phyloP scores from a whole-genome alignment of 73 alveolate species.

The Tetrahymena thermophila region DNA sequence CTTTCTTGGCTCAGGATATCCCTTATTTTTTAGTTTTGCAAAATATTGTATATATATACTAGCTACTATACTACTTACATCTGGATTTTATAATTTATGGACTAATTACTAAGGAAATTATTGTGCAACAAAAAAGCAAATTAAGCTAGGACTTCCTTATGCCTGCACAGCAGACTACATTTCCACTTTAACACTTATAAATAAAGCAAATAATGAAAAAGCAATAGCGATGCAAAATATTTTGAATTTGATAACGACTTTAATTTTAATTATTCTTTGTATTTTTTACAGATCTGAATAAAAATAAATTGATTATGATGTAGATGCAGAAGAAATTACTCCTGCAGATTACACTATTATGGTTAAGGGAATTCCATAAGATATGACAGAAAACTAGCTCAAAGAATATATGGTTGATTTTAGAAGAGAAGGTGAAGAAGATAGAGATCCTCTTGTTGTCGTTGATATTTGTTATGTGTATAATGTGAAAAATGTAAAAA shows the following conservation, averaged over 20 bases:
- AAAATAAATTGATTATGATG: conserved; percentile 10
- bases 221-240: not conserved
- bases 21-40: conserved; percentile 16
- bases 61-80: not conserved
- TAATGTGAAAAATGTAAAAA: not conserved
- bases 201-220: conserved; percentile 7
- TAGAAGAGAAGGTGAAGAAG: not conserved
- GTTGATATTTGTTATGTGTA: not conserved
- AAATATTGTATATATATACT: conserved; percentile 8
- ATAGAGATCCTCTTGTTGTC: not conserved
- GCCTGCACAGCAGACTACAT: conserved; percentile 8
- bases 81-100: not conserved
- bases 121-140: not conserved
- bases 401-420: not conserved
- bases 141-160: not conserved
- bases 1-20: conserved; percentile 42
- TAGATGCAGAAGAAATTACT: conserved; percentile 37
- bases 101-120: conserved; percentile 9
- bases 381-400: not conserved
- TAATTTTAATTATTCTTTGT: not conserved
- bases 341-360: conserved; percentile 52
- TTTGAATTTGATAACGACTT: not conserved
- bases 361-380: not conserved
- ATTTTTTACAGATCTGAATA: conserved; percentile 9
- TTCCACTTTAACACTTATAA: not conserved